phyloP scores from a whole-genome alignment of 108 stramenopile species.

The Chaetoceros muelleri region DNA sequence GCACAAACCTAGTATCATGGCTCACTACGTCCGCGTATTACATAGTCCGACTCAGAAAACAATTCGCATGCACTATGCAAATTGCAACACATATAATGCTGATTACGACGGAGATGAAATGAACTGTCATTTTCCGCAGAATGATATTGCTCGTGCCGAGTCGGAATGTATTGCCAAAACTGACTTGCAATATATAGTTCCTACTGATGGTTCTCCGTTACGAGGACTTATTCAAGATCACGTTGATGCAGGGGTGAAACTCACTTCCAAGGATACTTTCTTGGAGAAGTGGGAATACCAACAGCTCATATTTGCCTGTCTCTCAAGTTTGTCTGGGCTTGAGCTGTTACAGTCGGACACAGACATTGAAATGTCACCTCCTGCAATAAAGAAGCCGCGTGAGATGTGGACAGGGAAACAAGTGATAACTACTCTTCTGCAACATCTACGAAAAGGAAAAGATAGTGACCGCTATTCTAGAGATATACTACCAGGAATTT shows the following conservation, averaged over 20 bases:
- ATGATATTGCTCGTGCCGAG: slow-evolving; percentile 92
- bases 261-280: slow-evolving; percentile 89
- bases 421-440: slow-evolving; percentile 82
- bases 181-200: slow-evolving; percentile 92
- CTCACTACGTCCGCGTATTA: slow-evolving; percentile 92
- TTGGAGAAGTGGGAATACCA: slow-evolving; percentile 87
- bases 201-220: slow-evolving; percentile 94
- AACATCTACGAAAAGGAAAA: slow-evolving; percentile 72
- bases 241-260: slow-evolving; percentile 93
- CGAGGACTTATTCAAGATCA: slow-evolving; percentile 99
- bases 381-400: slow-evolving; percentile 89
- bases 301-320: slow-evolving; percentile 88
- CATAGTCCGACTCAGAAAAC: slow-evolving; percentile 90
- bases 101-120: slow-evolving; percentile 99
- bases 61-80: slow-evolving; percentile 89
- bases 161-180: slow-evolving; percentile 88
- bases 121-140: slow-evolving; percentile 99
- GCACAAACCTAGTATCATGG: slow-evolving; percentile 99
- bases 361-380: slow-evolving; percentile 83
- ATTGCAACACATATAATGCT: slow-evolving; percentile 99
- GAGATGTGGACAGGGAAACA: slow-evolving; percentile 96
- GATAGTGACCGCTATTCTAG: slow-evolving; percentile 45
- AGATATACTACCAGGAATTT: slow-evolving; percentile 58
- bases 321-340: slow-evolving; percentile 83
- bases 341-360: slow-evolving; percentile 69